These are phyloP conservation scores for Tetrastigma voinierianum DNA, from an alignment of 164 flowering plant genomes.

Conservation along the genomic window DNA sequence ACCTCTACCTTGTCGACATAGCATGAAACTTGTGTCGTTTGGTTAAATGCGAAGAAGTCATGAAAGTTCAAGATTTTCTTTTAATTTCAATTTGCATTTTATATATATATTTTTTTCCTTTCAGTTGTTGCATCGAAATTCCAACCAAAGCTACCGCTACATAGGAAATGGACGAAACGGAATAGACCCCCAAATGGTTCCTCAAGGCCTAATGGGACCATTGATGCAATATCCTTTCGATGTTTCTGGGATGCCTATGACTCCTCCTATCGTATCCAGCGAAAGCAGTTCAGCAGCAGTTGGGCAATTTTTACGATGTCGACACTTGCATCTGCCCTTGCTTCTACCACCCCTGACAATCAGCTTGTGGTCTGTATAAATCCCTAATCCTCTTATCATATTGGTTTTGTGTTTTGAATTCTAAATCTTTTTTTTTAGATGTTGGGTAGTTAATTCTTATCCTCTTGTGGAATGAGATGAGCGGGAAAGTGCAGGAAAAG, in stretches of 20 bases:
- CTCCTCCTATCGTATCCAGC: slow-evolving; percentile 31
- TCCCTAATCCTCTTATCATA: neutral
- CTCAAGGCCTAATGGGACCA: slow-evolving; percentile 54
- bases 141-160: slow-evolving; percentile 56
- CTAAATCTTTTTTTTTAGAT: slow-evolving; percentile 32
- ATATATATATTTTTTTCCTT: neutral
- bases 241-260: slow-evolving; percentile 41
- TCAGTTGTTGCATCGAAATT: slow-evolving; percentile 44
- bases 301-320: slow-evolving; percentile 40
- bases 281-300: no score
- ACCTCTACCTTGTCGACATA: no score
- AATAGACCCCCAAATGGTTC: slow-evolving; percentile 42
- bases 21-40: no score
- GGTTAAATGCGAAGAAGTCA: no score
- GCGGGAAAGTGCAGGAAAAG: slow-evolving; percentile 50
- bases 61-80: no score
- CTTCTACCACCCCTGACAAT: slow-evolving; percentile 60
- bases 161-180: slow-evolving; percentile 50
- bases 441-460: slow-evolving; percentile 69
- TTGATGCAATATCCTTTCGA: slow-evolving; percentile 50
- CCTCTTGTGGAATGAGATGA: slow-evolving; percentile 63
- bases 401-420: neutral
- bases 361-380: slow-evolving; percentile 45
- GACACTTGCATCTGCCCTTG: slow-evolving; percentile 62
- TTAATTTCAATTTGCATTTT: neutral